phyloP scores from a whole-genome alignment of 306 rosid genomes.

The Gillenia trifoliata region DNA sequence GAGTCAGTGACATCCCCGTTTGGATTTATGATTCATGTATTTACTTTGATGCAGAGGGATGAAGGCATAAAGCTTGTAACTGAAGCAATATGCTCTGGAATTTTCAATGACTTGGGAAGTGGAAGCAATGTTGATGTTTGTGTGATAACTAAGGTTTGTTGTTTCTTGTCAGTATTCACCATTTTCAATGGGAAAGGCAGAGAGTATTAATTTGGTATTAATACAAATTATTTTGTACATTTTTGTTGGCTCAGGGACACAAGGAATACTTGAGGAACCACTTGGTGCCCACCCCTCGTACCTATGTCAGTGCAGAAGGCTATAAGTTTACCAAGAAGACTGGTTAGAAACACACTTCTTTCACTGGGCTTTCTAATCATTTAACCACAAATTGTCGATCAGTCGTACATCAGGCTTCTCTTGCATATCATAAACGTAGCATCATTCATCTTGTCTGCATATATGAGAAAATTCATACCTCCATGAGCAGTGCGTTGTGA shows the following conservation, averaged over 20 bases:
- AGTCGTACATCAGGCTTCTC: background rate
- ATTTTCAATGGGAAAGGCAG: background rate
- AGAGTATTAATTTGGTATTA: slow-evolving; percentile 2
- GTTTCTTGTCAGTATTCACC: slow-evolving; percentile 7
- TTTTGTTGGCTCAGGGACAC: slow-evolving; percentile 52
- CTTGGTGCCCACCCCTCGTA: slow-evolving; percentile 79
- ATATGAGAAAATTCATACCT: background rate
- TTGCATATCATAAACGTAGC: background rate
- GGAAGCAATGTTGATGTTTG: slow-evolving; percentile 95
- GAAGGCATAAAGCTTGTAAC: slow-evolving; percentile 68
- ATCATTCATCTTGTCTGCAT: background rate
- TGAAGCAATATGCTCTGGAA: slow-evolving; percentile 93
- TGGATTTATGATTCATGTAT: background rate
- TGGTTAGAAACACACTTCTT: slow-evolving; percentile 37
- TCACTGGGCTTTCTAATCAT: background rate
- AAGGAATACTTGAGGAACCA: slow-evolving; percentile 90
- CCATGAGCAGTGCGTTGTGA: background rate
- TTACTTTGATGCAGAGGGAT: slow-evolving; percentile 51
- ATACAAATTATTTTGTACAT: slow-evolving; percentile 6
- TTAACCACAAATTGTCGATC: background rate
- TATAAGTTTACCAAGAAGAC: slow-evolving; percentile 70
- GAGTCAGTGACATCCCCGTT: background rate
- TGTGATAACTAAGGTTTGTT: slow-evolving; percentile 86
- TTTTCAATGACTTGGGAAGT: slow-evolving; percentile 94
- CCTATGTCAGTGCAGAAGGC: slow-evolving; percentile 63